Evolutionary conservation across 73 alveolate species (phyloP), one percentile per base, ranked within the genome.

Genomic region (Paraurostyla sp.): DNA sequence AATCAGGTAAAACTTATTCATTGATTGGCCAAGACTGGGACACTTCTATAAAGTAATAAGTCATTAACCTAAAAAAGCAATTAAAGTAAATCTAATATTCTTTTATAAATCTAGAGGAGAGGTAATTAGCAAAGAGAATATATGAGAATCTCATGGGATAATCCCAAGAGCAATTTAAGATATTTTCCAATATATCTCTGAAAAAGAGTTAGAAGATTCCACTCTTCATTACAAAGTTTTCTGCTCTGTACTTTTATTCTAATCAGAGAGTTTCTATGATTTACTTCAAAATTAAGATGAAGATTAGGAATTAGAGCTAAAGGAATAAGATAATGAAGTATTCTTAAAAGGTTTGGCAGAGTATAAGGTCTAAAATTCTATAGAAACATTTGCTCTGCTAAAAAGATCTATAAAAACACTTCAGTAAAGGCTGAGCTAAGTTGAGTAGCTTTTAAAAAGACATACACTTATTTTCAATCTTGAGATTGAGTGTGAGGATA

Each of bases 91-190:
- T 13, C 23, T 27, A 29, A 27, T 60, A 9, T 60, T 4, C 22
- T 60, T 29, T 3, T 4, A 13, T 30, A 33, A 16, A 33, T 9
- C 13, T 60, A 60, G 78, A 6, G 78, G 78, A 30, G 22, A 27
- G 25, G 32, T 29, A 60, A 3, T 60, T 20, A 9, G 50, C 27
- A 50, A 60, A 13, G 50, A 60, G 22, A 20, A 30, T 7, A 60
- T 30, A 30, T 13, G 9, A 20, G 78, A 60, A 23, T 13, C 78
- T 60, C 78, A 60, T 60, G 78, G 78, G 13, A 60, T 60, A 60
- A 60, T 60, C 3, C 78, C 78, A 27, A 60, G 78, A 60, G 45
- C 78, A 23, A 60, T 60, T 27, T 32, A 60, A 23, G 78, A 60
- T 60, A 60, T 60, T 27, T 60, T 16, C 50, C 23, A 60, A 33